Base-by-base conservation (phyloP, 148 eudicot species). In the Tetragonia tetragonoides region DNA sequence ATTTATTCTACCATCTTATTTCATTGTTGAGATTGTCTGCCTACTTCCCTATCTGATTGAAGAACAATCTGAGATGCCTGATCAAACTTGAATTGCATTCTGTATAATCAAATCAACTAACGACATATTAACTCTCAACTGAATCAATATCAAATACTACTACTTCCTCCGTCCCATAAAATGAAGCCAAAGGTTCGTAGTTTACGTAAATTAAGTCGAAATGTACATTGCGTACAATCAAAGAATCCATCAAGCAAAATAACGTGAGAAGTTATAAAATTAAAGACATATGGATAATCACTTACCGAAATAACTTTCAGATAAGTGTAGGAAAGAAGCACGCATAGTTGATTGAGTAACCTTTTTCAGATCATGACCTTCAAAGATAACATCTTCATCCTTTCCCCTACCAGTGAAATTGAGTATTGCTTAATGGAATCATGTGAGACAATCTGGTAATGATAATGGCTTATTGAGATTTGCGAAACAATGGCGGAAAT, bases 301-400 rank as follows among this genome's bases (percentile, higher is more conserved):
- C 73, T 14, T 69, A 69, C 73, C 73, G 10, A 69, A 46, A 69
- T 53, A 41, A 16, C 11, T 10, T 16, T 68, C 72, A 42, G 21
- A 17, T 5, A 17, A 56, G 1, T 15, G n/a, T 15, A 15, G 72
- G n/a, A 68, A 8, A 20, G 34, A 66, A 66, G 47, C 23, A 39
- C 39, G 47, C 38, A 42, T 2, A 46, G 73, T 17, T 69, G 73
- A 69, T 46, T 68, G 54, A 21, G 34, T 47, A 28, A 51, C 57
- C 18, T 47, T 47, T 28, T 16, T 47, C 0, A 18, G 73, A 47
- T 69, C 73, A 69, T 14, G 47, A 69, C 20, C 17, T 68, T 12
- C 21, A n/a, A 68, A 42, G 20, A 56, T 2, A 18, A 18, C 3
- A 56, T 18, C 60, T 56, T 56, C 15, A 15, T 56, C n/a, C n/a